Percentiles rank a stretch among this genome's conserved stretches.
phyloP scores from a whole-genome alignment of 2,329 filamentous ascomycete species.

The Laburnicola sp. region DNA sequence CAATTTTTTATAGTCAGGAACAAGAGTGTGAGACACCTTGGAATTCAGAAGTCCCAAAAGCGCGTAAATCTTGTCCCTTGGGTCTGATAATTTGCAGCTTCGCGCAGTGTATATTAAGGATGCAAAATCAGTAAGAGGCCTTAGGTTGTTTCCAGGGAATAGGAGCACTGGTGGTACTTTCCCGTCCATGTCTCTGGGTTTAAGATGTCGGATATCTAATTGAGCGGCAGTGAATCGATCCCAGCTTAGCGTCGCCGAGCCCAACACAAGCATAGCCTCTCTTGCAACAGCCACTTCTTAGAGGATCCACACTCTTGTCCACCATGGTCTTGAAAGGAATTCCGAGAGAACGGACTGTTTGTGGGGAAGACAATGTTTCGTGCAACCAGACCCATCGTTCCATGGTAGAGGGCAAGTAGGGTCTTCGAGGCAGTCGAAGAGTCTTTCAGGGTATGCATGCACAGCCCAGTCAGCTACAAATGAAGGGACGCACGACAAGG shows the following conservation, averaged over 20 bases:
- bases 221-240: background rate
- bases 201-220: background rate
- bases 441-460: too few relatives aligned
- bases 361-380: too few relatives aligned
- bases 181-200: background rate
- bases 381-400: too few relatives aligned
- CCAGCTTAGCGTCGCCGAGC: background rate
- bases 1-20: background rate
- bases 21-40: background rate
- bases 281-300: constrained; percentile 5
- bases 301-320: constrained; percentile 1
- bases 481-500: too few relatives aligned
- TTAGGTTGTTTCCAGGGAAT: background rate
- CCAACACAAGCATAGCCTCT: background rate
- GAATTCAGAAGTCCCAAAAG: background rate
- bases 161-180: background rate
- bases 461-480: too few relatives aligned
- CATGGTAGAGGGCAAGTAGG: too few relatives aligned
- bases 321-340: constrained; percentile 2
- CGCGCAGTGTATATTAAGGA: background rate
- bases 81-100: constrained; percentile 1
- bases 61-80: constrained; percentile 6
- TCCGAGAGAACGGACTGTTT: background rate
- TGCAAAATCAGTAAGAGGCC: background rate
- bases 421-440: too few relatives aligned